Conservation (phyloP, 2,329 filamentous ascomycete genomes). For the Cladophialophora bantiana region DNA sequence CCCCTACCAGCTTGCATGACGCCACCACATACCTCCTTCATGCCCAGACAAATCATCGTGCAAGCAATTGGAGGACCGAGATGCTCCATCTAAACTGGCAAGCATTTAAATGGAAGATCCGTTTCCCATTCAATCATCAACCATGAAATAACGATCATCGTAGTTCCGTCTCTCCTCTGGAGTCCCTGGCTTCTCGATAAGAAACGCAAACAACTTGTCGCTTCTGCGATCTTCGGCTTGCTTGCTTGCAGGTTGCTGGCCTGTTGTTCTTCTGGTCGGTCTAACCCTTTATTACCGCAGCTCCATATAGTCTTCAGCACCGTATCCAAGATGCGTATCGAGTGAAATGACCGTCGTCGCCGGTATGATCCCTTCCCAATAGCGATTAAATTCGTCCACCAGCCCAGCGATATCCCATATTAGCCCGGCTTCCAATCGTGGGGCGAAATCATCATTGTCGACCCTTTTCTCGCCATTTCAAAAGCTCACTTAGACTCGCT, state of each 20-base stretch:
- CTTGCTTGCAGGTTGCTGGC: not conserved
- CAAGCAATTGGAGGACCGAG: conserved; percentile 1
- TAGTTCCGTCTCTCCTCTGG: conserved; percentile 4
- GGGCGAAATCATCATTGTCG: conserved; percentile 33
- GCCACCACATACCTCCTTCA: conserved; percentile 4
- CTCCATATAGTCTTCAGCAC: not conserved
- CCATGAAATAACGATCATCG: conserved; percentile 19
- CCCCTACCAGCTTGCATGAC: not conserved
- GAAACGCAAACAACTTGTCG: not conserved
- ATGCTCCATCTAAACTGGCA: conserved; percentile 9
- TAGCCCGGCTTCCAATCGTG: not conserved
- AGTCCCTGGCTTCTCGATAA: conserved; percentile 3
- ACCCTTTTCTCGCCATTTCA: conserved; percentile 68
- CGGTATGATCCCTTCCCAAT: conserved; percentile 8
- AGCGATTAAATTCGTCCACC: not conserved
- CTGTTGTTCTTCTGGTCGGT: not conserved
- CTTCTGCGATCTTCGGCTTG: not conserved
- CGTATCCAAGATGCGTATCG: conserved; percentile 22
- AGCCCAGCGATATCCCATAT: not conserved
- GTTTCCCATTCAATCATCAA: conserved; percentile 29
- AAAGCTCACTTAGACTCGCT: conserved; percentile 80
- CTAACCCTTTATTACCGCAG: not conserved
- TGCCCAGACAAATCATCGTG: not conserved
- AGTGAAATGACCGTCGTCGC: conserved; percentile 13
- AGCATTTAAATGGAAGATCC: conserved; percentile 24